Base-by-base conservation (phyloP, 257 asterid species). In the Paulownia fortunei region DNA sequence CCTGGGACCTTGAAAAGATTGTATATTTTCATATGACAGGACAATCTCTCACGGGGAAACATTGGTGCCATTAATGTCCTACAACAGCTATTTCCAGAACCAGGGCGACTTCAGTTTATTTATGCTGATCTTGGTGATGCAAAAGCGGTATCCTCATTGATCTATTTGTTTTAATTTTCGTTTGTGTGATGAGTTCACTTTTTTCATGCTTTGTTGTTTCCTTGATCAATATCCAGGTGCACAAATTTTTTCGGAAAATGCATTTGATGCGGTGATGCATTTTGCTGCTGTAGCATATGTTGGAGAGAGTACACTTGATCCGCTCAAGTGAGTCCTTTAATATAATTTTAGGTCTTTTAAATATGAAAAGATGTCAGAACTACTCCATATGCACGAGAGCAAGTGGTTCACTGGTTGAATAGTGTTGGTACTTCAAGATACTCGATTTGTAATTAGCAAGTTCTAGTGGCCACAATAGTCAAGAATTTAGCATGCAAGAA, bases 251-350 rank as follows among this genome's bases (percentile, higher is more conserved):
- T 81, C 89, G 2, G 91, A 87, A 72, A 91, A 89, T 76, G 91
- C 88, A 27, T 88, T 92, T 81, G 94, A 92, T 74, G 97, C 91
- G 0, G 95, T 91, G 76, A 88, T 94, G 90, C 98, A 94, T 86
- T 94, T 94, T 83, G 98, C 98, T 19, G 98, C 98, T 18, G 98
- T 94, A 41, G 98, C 98, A 58, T 94, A 94, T 86, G 98, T 92
- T 55, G 98, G 98, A 61, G 98, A 94, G 89, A 94, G 98, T 81
- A 92, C 98, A 6, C 85, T 89, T 19, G 87, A 94, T 82, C 98
- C 98, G 41, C 91, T 94, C 37, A 94, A 86, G 97, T 92, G 80
- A 87, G 93, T 44, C 21, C 65, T 77, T 47, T 64, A 19, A 26
- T 36, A 70, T 56, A 41, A 36, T 19, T 21, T 8, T 39, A 41